Evolutionary conservation across 768 basidiomycete species (phyloP), one percentile per base, ranked within the genome.

Genomic region (Steccherinum ochraceum): DNA sequence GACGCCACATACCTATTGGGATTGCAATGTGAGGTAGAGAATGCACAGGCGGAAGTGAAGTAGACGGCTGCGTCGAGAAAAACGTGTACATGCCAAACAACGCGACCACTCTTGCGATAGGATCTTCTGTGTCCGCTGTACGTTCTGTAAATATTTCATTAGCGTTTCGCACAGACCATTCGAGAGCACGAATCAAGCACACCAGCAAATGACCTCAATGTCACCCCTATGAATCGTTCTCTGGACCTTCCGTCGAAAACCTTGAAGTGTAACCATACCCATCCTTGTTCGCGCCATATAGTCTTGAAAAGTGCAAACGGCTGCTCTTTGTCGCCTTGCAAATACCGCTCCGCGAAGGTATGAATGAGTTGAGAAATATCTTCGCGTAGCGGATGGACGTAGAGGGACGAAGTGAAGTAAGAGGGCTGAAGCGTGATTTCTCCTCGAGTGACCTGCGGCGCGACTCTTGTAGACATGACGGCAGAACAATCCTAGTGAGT

Each of bases 321-420:
- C 5, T 65, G 52, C 48, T 55, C 5, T 19, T 23, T n/a, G 21
- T n/a, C 41, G 18, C 41, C 61, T 30, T 61, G 58, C 0, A 67
- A 53, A 57, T 79, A 83, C 27, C 69, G 68, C n/a, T 78, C 74
- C 24, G 75, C 65, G 56, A 79, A 91, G 10, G 65, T 57, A n/a
- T 68, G 59, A 2, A 83, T 64, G 20, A 93, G 74, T 2, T 58
- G 60, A 2, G 71, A 64, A 24, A 91, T 72, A 64, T 93, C 89
- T 24, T 79, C 74, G 2, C 84, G 77, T 19, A 87, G 71, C 12
- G 80, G 69, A 18, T 77, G 67, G 7, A 89, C 79, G 64, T 83
- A 92, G 20, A 84, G 60, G 0, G 86, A 86, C 2, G 88, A 90
- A 0, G 87, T 85, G 62, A 89, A 92, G 64, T 86, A 91, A 18